phyloP scores from a whole-genome alignment of 1,284 basidiomycete genomes.

The Pseudozyma tsukubaensis region DNA sequence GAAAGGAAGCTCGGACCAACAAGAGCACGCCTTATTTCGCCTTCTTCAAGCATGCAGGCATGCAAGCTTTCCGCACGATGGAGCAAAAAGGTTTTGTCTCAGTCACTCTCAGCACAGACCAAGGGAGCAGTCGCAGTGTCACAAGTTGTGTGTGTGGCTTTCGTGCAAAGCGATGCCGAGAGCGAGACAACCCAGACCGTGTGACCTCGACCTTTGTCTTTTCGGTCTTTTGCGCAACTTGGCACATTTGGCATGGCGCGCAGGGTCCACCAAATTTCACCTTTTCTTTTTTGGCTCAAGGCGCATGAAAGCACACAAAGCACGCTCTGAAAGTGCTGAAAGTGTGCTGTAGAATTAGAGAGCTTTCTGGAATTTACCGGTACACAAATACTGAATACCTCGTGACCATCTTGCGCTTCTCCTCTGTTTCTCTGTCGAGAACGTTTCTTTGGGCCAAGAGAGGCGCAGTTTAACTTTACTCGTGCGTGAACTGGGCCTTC shows the following conservation, averaged over 20 bases:
- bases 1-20: no score
- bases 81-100: constrained; percentile 1
- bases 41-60: no score
- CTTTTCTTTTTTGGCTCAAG: neutral
- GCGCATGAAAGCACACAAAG: neutral
- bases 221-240: constrained; percentile 12
- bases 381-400: neutral
- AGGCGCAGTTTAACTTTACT: constrained; percentile 30
- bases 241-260: constrained; percentile 11
- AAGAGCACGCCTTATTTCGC: no score
- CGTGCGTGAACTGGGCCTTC: constrained; percentile 71
- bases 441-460: constrained; percentile 1
- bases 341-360: constrained; percentile 11
- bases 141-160: no score
- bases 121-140: neutral
- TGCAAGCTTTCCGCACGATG: constrained; percentile 14
- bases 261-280: constrained; percentile 23
- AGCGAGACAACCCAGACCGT: constrained; percentile 5
- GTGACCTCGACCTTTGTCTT: constrained; percentile 9
- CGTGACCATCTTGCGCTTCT: constrained; percentile 14
- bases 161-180: no score
- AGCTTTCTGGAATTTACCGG: constrained; percentile 22
- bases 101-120: neutral
- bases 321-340: neutral
- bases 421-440: neutral